Percentiles rank a stretch among this genome's conserved stretches.
Conservation (phyloP, 2,329 filamentous ascomycete genomes). For the Fusarium napiforme region DNA sequence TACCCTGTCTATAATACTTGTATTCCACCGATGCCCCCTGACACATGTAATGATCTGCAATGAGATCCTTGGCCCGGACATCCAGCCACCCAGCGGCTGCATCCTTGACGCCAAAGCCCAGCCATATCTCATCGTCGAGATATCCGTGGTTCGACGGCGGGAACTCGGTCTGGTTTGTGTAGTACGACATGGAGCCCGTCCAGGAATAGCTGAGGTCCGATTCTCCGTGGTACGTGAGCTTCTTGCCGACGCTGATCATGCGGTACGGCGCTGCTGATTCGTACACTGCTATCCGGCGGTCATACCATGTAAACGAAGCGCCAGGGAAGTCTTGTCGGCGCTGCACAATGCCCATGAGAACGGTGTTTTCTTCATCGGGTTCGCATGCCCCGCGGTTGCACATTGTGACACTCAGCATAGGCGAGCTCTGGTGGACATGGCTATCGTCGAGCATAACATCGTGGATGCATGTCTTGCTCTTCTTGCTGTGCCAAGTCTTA, state of each 20-base stretch:
- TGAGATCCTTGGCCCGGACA: conserved; percentile 30
- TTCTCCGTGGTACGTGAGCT: conserved; percentile 39
- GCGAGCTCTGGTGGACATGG: conserved; percentile 37
- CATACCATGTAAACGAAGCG: conserved; percentile 29
- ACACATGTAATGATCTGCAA: conserved; percentile 37
- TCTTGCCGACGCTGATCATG: conserved; percentile 41
- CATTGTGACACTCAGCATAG: conserved; percentile 36
- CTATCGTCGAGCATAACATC: conserved; percentile 29
- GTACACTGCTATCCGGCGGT: conserved; percentile 35
- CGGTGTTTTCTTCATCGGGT: conserved; percentile 28
- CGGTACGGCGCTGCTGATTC: conserved; percentile 29
- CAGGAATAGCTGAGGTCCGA: conserved; percentile 27
- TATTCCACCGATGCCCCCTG: conserved; percentile 24
- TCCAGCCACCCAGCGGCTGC: conserved; percentile 38
- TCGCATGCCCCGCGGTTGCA: conserved; percentile 34
- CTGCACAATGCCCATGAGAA: conserved; percentile 37
- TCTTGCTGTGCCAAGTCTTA: conserved; percentile 28
- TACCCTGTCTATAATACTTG: conserved; percentile 28
- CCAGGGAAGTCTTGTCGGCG: conserved; percentile 26
- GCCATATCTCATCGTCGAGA: conserved; percentile 38
- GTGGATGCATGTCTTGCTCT: conserved; percentile 28
- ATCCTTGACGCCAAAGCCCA: conserved; percentile 39
- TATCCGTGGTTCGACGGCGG: conserved; percentile 31
- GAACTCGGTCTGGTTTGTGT: conserved; percentile 19
- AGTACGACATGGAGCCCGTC: conserved; percentile 38